Conservation (phyloP, 805 yeast genomes). For the Ascoidea tarda region DNA sequence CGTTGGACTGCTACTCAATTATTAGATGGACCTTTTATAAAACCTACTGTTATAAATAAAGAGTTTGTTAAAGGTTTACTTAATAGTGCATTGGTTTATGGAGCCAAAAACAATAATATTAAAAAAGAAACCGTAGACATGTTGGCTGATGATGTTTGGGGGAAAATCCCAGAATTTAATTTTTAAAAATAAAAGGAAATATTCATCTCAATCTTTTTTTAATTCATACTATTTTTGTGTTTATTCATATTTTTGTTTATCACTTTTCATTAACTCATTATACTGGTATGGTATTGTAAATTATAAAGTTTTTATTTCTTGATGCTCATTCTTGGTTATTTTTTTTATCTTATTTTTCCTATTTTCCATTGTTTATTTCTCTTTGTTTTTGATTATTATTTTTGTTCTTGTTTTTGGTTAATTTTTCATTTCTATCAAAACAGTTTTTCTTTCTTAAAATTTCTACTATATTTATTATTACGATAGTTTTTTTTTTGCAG, state of each 20-base stretch:
- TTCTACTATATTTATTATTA: too few species aligned
- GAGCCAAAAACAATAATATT: conserved; percentile 30
- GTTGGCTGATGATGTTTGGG: conserved; percentile 45
- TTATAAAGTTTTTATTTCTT: not conserved
- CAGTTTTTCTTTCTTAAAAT: too few species aligned
- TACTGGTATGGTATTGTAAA: not conserved
- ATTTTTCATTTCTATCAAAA: too few species aligned
- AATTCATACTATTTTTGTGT: not conserved
- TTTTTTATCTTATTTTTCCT: too few species aligned
- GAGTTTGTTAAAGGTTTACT: conserved; percentile 56
- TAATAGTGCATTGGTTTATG: conserved; percentile 65
- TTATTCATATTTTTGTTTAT: not conserved
- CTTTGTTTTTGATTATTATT: too few species aligned
- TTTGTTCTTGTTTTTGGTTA: too few species aligned
- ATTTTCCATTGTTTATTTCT: too few species aligned
- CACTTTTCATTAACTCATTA: not conserved
- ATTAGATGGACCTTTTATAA: conserved; percentile 48
- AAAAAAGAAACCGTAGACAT: conserved; percentile 29
- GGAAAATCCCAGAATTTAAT: conserved; percentile 21
- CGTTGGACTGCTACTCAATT: conserved; percentile 55
- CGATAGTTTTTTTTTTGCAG: too few species aligned
- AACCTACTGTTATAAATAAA: conserved; percentile 61
- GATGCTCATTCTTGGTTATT: not conserved
- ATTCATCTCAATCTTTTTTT: too few species aligned
- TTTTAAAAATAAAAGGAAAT: conserved; percentile 1